Evolutionary conservation across 2,329 filamentous ascomycete genomes (phyloP).

Genomic region (Neonectria faginata): DNA sequence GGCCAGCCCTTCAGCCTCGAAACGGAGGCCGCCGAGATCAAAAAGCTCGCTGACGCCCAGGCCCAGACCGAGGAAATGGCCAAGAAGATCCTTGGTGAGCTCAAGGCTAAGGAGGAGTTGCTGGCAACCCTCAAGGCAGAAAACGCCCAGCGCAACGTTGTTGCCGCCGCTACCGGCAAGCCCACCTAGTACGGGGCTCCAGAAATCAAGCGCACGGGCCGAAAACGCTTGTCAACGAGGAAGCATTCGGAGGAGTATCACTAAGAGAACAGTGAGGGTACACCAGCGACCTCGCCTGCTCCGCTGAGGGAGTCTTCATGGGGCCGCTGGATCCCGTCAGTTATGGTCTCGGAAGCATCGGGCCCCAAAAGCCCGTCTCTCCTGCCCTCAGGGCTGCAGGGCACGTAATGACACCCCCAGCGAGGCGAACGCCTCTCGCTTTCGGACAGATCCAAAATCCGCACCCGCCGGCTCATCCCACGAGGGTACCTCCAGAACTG

Average conservation of each 20-base stretch:
- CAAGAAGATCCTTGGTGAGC: conserved; percentile 68
- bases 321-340: not conserved
- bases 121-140: conserved; percentile 71
- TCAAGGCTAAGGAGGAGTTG: conserved; percentile 73
- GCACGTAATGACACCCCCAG: not conserved
- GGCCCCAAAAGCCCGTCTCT: not conserved
- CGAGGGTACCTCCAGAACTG: not conserved
- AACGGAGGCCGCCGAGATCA: conserved; percentile 73
- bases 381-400: too few relatives aligned
- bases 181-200: conserved; percentile 43
- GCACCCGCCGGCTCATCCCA: not conserved
- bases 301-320: not conserved
- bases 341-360: not conserved
- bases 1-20: conserved; percentile 80
- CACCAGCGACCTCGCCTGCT: not conserved
- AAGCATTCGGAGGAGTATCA: conserved; percentile 1
- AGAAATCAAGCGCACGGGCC: conserved; percentile 16
- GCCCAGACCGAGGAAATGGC: conserved; percentile 72
- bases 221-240: conserved; percentile 11
- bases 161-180: conserved; percentile 56
- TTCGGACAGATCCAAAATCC: not conserved
- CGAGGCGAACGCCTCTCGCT: not conserved
- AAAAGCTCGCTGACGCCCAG: conserved; percentile 72
- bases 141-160: conserved; percentile 66
- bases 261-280: not conserved